Percentiles rank a stretch among this genome's conserved stretches.
phyloP scores from a whole-genome alignment of 2,329 filamentous ascomycete genomes.

The Fusarium coicis region DNA sequence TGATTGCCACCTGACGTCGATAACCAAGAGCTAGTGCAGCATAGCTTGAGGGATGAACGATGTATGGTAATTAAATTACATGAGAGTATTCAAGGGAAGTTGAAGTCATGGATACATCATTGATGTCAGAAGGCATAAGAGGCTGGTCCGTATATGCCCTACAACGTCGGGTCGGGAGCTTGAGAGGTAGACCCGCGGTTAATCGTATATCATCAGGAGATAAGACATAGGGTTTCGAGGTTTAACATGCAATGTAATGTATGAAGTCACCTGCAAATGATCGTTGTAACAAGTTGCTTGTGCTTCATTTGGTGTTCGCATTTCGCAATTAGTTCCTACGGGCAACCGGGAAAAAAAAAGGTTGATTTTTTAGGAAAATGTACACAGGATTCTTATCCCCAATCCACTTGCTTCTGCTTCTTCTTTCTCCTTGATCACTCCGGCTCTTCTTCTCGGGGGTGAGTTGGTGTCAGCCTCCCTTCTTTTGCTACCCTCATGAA shows the following conservation, averaged over 20 bases:
- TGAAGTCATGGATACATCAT: neutral
- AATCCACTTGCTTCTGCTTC: conserved; percentile 38
- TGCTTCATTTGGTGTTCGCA: conserved; percentile 46
- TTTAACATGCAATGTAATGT: neutral
- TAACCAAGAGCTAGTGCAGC: neutral
- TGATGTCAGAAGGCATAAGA: conserved; percentile 1
- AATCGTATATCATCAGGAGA: neutral
- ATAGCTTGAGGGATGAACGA: neutral
- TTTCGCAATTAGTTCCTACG: conserved; percentile 49
- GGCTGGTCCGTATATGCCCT: neutral
- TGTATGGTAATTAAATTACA: neutral
- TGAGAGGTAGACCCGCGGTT: neutral
- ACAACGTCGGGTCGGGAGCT: neutral
- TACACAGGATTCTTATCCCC: conserved; percentile 50
- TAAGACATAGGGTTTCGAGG: neutral
- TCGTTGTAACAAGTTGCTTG: conserved; percentile 24
- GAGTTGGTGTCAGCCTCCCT: conserved; percentile 27
- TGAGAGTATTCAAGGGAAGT: neutral
- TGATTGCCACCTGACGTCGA: conserved; percentile 23
- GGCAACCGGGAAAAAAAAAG: conserved; percentile 43
- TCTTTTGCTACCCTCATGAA: conserved; percentile 26
- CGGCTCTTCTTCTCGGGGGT: conserved; percentile 10
- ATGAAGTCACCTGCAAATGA: neutral
- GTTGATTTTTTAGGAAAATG: conserved; percentile 50
- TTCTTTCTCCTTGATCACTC: conserved; percentile 3